Base-by-base conservation (phyloP, 1,139 yeast genomes). In the Geotrichum europaeum region DNA sequence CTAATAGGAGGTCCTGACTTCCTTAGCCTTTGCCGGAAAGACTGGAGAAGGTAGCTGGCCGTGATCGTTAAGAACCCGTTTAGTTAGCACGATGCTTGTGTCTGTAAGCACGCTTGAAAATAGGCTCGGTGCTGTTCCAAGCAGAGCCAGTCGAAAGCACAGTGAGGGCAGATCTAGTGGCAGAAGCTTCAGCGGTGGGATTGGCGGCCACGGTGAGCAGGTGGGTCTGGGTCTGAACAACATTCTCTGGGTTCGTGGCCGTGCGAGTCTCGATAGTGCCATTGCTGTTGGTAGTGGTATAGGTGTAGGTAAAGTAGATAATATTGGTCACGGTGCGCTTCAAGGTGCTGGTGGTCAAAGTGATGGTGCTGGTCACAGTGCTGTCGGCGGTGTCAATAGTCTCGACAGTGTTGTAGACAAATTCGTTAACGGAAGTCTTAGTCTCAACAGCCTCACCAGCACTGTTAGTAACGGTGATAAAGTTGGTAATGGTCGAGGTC, bases 401-500 rank as follows among this genome's bases (percentile, higher is more conserved):
- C 18, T 40, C 43, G 18, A 32, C 51, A 10, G 56, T 34, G 43
- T 51, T 55, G 53, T 58, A 58, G n/a, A 47, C 24, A 51, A 58
- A 58, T 43, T 54, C 49, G 40, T 51, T 55, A 13, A 47, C 50
- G 51, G 61, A 51, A 3, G 40, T 55, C 36, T 51, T 43, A 13
- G 58, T 55, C 15, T 20, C n/a, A 18, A 52, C 49, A 7, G 20
- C 32, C 6, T 18, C 43, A 30, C 51, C 49, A 7, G 34, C 47
- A 20, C 25, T 47, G 30, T 43, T 20, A 15, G 49, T 49, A 15
- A 51, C 53, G 20, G 53, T 51, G 34, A 55, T 52, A 30, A 32
- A 59, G 55, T 55, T 59, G 61, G 61, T 59, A 40, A 56, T 34
- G 25, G 61, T 59, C 28, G 60, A 54, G 49, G 58, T 58, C 40